Conservation (phyloP, 2,329 filamentous ascomycete species). For the Trichoderma lentiforme region DNA sequence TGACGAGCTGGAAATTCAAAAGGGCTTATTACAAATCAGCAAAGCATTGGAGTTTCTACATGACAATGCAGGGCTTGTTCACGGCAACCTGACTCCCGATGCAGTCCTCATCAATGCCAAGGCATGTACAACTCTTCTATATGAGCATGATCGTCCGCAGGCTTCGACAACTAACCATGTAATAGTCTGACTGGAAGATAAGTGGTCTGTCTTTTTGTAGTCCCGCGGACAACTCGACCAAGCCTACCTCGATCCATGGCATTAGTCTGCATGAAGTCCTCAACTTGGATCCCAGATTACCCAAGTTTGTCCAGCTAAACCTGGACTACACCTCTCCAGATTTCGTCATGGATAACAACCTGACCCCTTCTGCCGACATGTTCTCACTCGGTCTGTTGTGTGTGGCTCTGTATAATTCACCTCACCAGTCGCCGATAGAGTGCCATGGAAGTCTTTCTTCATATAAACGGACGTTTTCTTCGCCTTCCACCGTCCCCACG, state of each 20-base stretch:
- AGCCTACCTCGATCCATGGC: conserved; percentile 71
- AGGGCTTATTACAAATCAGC: conserved; percentile 86
- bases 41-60: conserved; percentile 95
- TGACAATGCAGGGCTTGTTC: conserved; percentile 89
- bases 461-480: conserved; percentile 81
- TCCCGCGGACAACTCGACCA: conserved; percentile 71
- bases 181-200: conserved; percentile 93
- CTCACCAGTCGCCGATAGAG: conserved; percentile 82
- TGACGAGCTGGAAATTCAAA: conserved; percentile 96
- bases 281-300: conserved; percentile 80
- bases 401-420: conserved; percentile 89
- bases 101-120: conserved; percentile 93
- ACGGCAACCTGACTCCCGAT: conserved; percentile 91
- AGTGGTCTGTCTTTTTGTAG: conserved; percentile 89
- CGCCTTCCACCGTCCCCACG: conserved; percentile 74
- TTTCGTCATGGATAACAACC: conserved; percentile 86
- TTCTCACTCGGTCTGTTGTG: conserved; percentile 90
- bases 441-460: conserved; percentile 74
- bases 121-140: conserved; percentile 43
- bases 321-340: conserved; percentile 94
- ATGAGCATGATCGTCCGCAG: background rate
- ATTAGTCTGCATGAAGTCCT: conserved; percentile 81
- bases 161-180: conserved; percentile 28
- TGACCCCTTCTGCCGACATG: conserved; percentile 82
- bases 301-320: conserved; percentile 78